phyloP scores from a whole-genome alignment of 1,284 basidiomycete genomes.

The Fistulina hepatica region DNA sequence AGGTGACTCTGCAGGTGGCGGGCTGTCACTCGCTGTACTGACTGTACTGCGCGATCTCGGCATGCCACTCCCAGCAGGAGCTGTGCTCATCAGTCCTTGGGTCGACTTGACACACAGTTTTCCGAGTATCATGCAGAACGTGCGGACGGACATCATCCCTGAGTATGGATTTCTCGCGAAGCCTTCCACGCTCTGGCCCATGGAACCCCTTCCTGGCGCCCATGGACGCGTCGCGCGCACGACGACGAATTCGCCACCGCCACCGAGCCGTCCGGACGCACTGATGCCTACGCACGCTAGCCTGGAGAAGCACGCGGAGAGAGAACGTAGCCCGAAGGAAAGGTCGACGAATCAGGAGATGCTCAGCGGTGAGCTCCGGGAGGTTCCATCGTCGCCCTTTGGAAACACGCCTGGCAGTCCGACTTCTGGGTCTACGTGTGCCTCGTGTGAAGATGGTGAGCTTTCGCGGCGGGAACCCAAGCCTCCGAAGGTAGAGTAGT shows the following conservation, averaged over 20 bases:
- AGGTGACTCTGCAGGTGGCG: constrained; percentile 77
- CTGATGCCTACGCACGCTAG: constrained; percentile 25
- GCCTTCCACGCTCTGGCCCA: constrained; percentile 46
- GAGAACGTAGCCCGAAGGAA: constrained; percentile 8
- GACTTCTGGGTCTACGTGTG: too few species aligned
- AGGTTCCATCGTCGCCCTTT: too few species aligned
- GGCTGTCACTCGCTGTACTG: constrained; percentile 55
- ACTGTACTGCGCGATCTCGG: constrained; percentile 71
- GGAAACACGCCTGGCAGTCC: too few species aligned
- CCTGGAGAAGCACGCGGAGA: constrained; percentile 19
- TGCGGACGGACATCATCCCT: constrained; percentile 55
- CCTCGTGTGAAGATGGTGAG: constrained; percentile 23
- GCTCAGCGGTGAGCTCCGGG: constrained; percentile 21
- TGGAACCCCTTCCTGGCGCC: constrained; percentile 29
- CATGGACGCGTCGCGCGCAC: constrained; percentile 31
- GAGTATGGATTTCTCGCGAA: constrained; percentile 50
- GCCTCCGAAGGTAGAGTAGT: constrained; percentile 48
- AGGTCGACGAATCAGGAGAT: constrained; percentile 22
- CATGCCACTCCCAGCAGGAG: constrained; percentile 65
- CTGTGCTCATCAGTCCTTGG: constrained; percentile 71
- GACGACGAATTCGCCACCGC: constrained; percentile 32
- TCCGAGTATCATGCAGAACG: constrained; percentile 69
- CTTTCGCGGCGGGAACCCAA: constrained; percentile 40
- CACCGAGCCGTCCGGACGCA: constrained; percentile 41
- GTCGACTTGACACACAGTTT: constrained; percentile 82